These are phyloP conservation scores for Pythium graminicola DNA, from an alignment of 352 stramenopile species.

Conservation along the genomic window DNA sequence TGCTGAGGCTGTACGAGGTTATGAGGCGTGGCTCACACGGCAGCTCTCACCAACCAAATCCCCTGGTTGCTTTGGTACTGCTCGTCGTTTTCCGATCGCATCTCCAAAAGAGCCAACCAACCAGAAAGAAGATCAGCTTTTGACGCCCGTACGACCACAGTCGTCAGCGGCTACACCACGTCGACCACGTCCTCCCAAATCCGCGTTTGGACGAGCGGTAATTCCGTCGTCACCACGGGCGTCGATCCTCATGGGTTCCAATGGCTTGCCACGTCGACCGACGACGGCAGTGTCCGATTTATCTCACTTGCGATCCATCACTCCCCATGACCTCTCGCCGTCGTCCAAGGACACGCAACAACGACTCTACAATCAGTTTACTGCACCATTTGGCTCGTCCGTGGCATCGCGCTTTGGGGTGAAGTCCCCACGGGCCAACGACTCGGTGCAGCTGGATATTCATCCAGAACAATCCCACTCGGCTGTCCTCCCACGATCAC, in stretches of 20 bases:
- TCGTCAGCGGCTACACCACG: neutral
- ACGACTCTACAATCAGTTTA: conserved; percentile 11
- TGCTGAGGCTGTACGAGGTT: conserved; percentile 26
- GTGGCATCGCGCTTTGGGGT: conserved; percentile 26
- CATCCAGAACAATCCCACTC: conserved; percentile 23
- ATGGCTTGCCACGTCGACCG: neutral
- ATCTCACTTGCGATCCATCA: no score
- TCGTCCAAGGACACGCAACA: conserved; percentile 4
- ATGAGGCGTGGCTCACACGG: conserved; percentile 34
- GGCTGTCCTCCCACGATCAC: conserved; percentile 18
- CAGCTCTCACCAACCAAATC: conserved; percentile 18
- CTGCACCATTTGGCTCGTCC: conserved; percentile 31
- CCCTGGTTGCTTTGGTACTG: conserved; percentile 5
- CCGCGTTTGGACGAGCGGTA: conserved; percentile 5
- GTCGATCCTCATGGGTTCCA: neutral
- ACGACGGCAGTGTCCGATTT: neutral
- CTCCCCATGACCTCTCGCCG: no score
- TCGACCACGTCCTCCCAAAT: conserved; percentile 3
- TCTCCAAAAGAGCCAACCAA: neutral
- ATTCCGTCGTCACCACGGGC: neutral
- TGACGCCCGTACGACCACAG: neutral
- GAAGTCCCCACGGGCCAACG: conserved; percentile 1
- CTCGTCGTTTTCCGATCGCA: neutral
- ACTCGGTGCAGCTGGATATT: conserved; percentile 13
- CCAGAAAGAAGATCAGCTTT: neutral